Conservation (phyloP, 179 eudicot genomes). For the Patellifolia procumbens region DNA sequence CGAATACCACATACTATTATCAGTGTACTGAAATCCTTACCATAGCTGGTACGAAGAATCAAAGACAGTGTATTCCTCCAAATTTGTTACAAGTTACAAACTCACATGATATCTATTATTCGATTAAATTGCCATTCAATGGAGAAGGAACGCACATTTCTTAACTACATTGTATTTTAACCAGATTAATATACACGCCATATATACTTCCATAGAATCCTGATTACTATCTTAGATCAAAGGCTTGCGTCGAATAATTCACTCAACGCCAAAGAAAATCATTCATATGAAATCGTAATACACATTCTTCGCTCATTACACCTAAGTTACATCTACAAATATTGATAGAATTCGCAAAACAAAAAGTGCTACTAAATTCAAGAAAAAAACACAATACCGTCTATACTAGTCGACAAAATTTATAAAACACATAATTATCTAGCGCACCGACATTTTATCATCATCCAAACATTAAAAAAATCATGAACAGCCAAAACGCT, state of each 20-base stretch:
- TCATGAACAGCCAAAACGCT: too few species aligned
- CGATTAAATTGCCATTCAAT: neutral
- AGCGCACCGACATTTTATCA: slow-evolving; percentile 17
- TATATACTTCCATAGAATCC: too few species aligned
- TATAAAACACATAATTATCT: neutral
- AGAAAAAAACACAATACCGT: neutral
- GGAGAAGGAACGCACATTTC: too few species aligned
- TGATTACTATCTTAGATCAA: too few species aligned
- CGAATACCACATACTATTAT: neutral
- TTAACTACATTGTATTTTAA: too few species aligned
- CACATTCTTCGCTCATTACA: too few species aligned
- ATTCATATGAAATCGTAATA: too few species aligned
- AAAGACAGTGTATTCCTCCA: neutral
- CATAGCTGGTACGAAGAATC: neutral
- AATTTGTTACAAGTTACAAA: too few species aligned
- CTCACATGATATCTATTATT: neutral
- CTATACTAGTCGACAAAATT: neutral
- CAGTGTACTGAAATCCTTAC: neutral
- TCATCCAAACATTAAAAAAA: slow-evolving; percentile 15
- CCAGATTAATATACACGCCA: too few species aligned
- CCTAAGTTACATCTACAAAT: neutral
- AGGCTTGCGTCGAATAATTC: too few species aligned
- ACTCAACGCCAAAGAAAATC: too few species aligned
- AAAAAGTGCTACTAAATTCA: neutral
- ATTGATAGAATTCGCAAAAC: neutral